Conservation (phyloP, 2,329 filamentous ascomycete species). For the Berkeleyomyces basicola region DNA sequence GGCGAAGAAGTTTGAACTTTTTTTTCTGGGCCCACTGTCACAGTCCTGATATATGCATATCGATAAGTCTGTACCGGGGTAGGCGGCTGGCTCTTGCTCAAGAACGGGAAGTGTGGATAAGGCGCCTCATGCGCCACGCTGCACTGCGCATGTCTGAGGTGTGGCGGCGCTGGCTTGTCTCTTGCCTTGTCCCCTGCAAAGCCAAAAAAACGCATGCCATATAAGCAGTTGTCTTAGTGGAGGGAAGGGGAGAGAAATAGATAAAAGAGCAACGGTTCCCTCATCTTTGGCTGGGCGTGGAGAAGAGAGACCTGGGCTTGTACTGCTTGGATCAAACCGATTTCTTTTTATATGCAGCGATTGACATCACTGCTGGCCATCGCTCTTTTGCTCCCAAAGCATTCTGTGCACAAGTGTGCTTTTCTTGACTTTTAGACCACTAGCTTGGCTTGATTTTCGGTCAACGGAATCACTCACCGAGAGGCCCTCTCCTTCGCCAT, state of each 20-base stretch:
- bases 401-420: background rate
- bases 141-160: background rate
- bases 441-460: background rate
- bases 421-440: background rate
- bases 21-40: background rate
- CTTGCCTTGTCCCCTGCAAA: background rate
- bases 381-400: no score
- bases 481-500: conserved; percentile 23
- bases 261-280: conserved; percentile 5
- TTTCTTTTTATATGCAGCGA: background rate
- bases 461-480: background rate
- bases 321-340: background rate
- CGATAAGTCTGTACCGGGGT: background rate
- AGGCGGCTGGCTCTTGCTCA: no score
- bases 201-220: background rate
- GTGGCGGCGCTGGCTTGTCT: background rate
- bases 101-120: no score
- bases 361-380: no score
- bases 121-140: background rate
- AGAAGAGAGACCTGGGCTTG: background rate
- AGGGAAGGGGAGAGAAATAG: background rate
- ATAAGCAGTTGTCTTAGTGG: background rate
- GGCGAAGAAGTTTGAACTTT: background rate
- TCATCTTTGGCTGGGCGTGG: background rate
- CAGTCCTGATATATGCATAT: background rate